Percentiles rank a stretch among this genome's conserved stretches.
These are phyloP conservation scores for Peterozyma xylosa DNA, from an alignment of 805 yeast genomes.

Conservation along the genomic window DNA sequence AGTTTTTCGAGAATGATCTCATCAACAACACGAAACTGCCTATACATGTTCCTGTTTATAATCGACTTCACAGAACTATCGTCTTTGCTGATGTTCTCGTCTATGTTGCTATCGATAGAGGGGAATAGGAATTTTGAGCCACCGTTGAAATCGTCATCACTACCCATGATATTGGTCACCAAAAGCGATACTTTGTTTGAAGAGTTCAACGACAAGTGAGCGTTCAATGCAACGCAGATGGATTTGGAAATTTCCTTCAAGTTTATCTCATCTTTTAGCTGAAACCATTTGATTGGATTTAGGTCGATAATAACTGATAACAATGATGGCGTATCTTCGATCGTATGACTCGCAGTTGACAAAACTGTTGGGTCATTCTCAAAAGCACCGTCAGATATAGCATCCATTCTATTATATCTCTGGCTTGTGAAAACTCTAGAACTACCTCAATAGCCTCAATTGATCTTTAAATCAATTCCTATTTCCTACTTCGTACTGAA, in stretches of 20 bases:
- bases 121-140: constrained; percentile 75
- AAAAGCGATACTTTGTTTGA: constrained; percentile 79
- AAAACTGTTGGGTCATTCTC: constrained; percentile 4
- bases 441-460: not conserved
- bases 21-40: constrained; percentile 77
- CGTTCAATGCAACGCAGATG: constrained; percentile 70
- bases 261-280: constrained; percentile 35
- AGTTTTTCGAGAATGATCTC: constrained; percentile 60
- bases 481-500: not conserved
- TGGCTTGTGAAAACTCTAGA: not conserved
- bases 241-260: constrained; percentile 57
- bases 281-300: constrained; percentile 63
- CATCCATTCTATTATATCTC: constrained; percentile 47
- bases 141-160: constrained; percentile 11
- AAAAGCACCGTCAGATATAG: constrained; percentile 55
- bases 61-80: constrained; percentile 15
- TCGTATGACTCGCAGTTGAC: constrained; percentile 7
- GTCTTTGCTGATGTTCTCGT: constrained; percentile 8
- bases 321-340: constrained; percentile 70
- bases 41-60: constrained; percentile 61
- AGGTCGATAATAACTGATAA: constrained; percentile 74
- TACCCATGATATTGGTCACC: constrained; percentile 50
- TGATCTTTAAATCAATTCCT: not conserved
- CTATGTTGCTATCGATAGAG: constrained; percentile 12
- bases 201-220: constrained; percentile 80